These are phyloP conservation scores for Suillus occidentalis DNA, from an alignment of 768 basidiomycete species.

Conservation along the genomic window DNA sequence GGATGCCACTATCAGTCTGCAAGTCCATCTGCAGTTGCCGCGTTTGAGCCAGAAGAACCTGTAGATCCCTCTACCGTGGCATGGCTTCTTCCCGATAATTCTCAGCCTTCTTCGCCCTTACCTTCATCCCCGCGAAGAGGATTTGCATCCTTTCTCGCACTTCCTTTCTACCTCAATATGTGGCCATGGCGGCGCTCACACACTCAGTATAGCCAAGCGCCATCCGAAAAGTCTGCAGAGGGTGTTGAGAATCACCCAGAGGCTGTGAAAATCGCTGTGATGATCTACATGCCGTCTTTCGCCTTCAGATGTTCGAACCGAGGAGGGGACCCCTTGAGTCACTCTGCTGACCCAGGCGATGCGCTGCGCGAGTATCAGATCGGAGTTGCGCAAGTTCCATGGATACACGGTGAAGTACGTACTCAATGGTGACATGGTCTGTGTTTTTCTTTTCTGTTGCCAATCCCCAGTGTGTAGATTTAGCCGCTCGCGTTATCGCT, in stretches of 20 bases:
- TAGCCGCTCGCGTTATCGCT: neutral
- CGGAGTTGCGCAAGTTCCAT: neutral
- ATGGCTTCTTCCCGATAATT: neutral
- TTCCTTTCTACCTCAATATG: neutral
- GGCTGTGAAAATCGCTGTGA: neutral
- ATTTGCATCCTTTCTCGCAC: neutral
- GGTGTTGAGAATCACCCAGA: neutral
- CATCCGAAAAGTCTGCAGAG: neutral
- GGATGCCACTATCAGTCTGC: neutral
- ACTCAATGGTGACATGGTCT: neutral
- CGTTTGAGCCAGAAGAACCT: neutral
- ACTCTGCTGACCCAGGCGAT: neutral
- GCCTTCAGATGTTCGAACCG: neutral
- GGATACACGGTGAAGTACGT: neutral
- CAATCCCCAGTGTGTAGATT: no score
- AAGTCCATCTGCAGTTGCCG: neutral
- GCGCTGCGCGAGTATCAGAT: neutral
- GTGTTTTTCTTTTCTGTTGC: no score
- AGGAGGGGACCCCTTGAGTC: neutral
- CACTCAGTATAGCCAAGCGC: neutral
- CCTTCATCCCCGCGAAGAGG: neutral
- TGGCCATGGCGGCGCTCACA: neutral
- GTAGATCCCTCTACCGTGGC: neutral
- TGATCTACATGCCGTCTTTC: neutral
- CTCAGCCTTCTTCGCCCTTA: neutral